Evolutionary conservation across 208 protist genomes (phyloP), one percentile per base, ranked within the genome.

Genomic region (Crithidia bombi): DNA sequence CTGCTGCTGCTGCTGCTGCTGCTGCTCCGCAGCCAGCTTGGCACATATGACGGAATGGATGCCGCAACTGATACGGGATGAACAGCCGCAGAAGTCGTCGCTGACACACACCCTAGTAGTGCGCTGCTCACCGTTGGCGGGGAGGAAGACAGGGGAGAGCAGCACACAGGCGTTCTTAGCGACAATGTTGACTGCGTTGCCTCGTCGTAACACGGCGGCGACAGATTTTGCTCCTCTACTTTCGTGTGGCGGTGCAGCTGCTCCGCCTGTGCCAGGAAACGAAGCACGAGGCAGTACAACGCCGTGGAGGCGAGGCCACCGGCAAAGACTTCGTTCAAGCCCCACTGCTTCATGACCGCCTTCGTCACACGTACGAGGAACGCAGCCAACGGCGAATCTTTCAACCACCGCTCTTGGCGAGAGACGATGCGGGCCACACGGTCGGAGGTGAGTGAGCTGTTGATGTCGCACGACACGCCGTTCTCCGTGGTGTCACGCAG

Each of bases 331-430:
- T 68, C 72, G 67, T 87, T 81, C 39, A 89, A 57, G 10, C 67
- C 74, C 83, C 86, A 92, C 65, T 92, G 82, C 38, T 59, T 63
- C 39, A 92, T 73, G 41, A 75, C 75, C 0, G 81, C 73, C 69
- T 92, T 92, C 47, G 86, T 92, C 44, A 85, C 26, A 11, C 85
- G 36, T 59, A 89, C 85, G 3, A 92, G 67, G 50, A 81, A 67
- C 39, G 44, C 32, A n/a, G 46, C 63, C 38, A 66, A 52, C 30
- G 61, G 70, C 32, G 58, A 23, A 54, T 62, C 52, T 1, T 39
- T 41, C 25, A 91, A 69, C 82, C 86, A 91, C 49, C 44, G 56
- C 25, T 56, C 73, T 66, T 86, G 86, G 44, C 67, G 68, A 26
- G 43, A 38, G 46, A 87, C 59, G 30, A 83, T 79, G 33, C 67